Percentiles rank a stretch among this genome's conserved stretches.
phyloP scores from a whole-genome alignment of 441 rosid genomes.

The Bruguiera hainesii region DNA sequence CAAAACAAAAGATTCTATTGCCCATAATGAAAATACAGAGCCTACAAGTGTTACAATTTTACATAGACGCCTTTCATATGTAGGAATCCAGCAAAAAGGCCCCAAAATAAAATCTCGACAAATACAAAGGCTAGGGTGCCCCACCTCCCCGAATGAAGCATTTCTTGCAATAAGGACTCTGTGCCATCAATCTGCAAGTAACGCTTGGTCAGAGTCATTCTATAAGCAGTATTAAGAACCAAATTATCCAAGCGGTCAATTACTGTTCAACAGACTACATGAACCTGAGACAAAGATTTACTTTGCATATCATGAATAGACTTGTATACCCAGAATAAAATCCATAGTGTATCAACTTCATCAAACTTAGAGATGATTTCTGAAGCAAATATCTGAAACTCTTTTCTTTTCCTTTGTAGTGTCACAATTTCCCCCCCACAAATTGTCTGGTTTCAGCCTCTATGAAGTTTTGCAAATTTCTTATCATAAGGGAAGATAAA shows the following conservation, averaged over 20 bases:
- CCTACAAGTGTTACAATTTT: conserved; percentile 24
- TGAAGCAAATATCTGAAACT: no score
- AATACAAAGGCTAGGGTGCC: conserved; percentile 49
- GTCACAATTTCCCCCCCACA: no score
- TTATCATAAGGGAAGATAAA: background rate
- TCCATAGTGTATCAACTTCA: no score
- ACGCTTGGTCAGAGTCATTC: conserved; percentile 13
- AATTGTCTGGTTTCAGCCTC: no score
- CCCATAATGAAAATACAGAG: background rate
- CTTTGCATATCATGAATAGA: no score
- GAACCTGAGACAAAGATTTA: no score
- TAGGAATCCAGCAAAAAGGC: conserved; percentile 44
- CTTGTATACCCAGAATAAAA: no score
- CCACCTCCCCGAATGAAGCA: conserved; percentile 44
- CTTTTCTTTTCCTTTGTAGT: no score
- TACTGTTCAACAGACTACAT: no score
- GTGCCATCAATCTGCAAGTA: conserved; percentile 41
- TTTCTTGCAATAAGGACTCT: conserved; percentile 32
- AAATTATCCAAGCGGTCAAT: background rate
- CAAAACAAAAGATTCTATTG: no score
- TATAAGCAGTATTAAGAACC: background rate
- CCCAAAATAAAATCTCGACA: conserved; percentile 52
- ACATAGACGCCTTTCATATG: conserved; percentile 43
- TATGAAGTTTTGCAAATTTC: background rate
- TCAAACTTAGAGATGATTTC: no score